Evolutionary conservation across 176 grass and related monocot genomes (phyloP).

Genomic region (Areca catechu): DNA sequence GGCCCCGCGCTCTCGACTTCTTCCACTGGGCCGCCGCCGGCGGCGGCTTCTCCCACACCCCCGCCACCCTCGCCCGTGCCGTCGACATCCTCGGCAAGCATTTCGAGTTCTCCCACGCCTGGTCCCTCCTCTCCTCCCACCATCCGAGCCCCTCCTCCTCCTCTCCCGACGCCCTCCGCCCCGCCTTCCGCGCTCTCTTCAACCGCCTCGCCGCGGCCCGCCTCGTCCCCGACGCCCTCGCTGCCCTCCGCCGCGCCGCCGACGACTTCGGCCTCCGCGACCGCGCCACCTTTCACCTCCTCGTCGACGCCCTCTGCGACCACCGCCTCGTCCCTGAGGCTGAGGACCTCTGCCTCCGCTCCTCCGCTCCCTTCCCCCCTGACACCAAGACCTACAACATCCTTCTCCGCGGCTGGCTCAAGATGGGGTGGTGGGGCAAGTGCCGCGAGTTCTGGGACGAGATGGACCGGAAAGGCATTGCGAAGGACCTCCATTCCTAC

Average conservation of each 20-base stretch:
- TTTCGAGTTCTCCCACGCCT: constrained; percentile 65
- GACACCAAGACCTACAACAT: constrained; percentile 76
- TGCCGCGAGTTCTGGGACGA: constrained; percentile 78
- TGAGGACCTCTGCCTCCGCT: constrained; percentile 55
- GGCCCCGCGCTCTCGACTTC: constrained; percentile 69
- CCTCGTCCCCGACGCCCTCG: constrained; percentile 16
- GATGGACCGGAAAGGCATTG: constrained; percentile 57
- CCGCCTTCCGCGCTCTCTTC: constrained; percentile 31
- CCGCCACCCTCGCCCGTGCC: constrained; percentile 45
- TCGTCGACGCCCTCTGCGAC: constrained; percentile 87
- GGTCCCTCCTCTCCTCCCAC: constrained; percentile 59
- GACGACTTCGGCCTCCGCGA: constrained; percentile 27
- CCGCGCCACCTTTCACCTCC: constrained; percentile 53
- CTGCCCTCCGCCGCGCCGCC: constrained; percentile 8
- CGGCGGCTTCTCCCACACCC: constrained; percentile 14
- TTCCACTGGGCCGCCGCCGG: constrained; percentile 67
- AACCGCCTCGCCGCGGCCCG: constrained; percentile 41
- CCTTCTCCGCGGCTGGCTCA: constrained; percentile 74
- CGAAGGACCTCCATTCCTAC: constrained; percentile 90
- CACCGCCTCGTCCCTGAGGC: constrained; percentile 64
- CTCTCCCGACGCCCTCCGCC: constrained; percentile 24
- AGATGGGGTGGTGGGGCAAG: constrained; percentile 40
- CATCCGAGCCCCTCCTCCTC: constrained; percentile 2
- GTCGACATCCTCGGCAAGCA: constrained; percentile 88
- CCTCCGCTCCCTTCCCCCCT: constrained; percentile 23